A percentile compares a stretch with the other conserved stretches of the same genome.
phyloP scores from a whole-genome alignment of 345 rosid species.

The Pistacia vera region DNA sequence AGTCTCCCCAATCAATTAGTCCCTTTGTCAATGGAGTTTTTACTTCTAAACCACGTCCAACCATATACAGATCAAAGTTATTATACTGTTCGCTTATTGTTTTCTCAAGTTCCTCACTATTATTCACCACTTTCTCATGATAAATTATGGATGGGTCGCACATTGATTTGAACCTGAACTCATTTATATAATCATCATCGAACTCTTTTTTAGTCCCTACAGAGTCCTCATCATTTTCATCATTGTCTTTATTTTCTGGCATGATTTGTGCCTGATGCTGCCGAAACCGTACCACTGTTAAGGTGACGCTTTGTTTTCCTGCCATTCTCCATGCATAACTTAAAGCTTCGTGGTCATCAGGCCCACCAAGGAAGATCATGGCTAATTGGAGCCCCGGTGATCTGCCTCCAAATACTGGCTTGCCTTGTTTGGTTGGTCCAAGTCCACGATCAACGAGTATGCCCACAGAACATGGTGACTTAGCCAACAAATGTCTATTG shows the following conservation, averaged over 20 bases:
- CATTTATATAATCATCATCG: conserved; percentile 37
- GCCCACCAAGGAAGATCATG: conserved; percentile 37
- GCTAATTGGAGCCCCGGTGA: background rate
- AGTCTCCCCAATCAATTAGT: conserved; percentile 33
- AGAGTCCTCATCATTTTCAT: background rate
- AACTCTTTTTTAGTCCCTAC: conserved; percentile 19
- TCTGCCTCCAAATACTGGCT: background rate
- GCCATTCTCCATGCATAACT: conserved; percentile 38
- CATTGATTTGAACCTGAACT: conserved; percentile 41
- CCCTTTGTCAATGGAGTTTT: conserved; percentile 25
- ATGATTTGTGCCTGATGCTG: background rate
- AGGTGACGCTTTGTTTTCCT: conserved; percentile 16
- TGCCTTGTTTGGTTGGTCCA: background rate
- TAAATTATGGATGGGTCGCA: conserved; percentile 28
- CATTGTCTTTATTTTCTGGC: background rate
- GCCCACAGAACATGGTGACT: conserved; percentile 8
- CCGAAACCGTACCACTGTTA: conserved; percentile 30
- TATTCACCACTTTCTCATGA: conserved; percentile 22
- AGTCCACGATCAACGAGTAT: conserved; percentile 12
- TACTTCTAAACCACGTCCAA: conserved; percentile 32
- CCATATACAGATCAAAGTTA: conserved; percentile 34
- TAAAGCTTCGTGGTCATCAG: conserved; percentile 46
- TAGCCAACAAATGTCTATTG: background rate
- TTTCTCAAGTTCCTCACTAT: conserved; percentile 22
- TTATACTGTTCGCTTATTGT: conserved; percentile 6